Percentiles rank a stretch among this genome's conserved stretches.
Evolutionary conservation across 2,329 filamentous ascomycete genomes (phyloP).

Genomic region (Epichloe baconii): DNA sequence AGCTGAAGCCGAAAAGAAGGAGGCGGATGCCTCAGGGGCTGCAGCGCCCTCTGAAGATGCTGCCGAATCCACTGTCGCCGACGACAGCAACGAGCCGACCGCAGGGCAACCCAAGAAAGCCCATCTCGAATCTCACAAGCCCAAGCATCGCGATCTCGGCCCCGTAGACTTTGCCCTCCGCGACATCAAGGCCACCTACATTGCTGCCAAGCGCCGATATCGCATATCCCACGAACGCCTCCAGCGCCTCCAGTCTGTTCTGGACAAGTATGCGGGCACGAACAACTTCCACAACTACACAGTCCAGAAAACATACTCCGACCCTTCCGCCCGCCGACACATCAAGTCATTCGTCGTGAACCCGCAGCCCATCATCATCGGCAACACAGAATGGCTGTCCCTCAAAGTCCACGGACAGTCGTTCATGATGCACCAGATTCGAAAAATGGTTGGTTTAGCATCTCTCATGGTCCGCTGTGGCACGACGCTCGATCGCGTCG

Average conservation of each 20-base stretch:
- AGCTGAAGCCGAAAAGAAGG: conserved; percentile 7
- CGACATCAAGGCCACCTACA: conserved; percentile 68
- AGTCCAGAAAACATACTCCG: conserved; percentile 67
- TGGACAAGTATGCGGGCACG: conserved; percentile 69
- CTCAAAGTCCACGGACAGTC: conserved; percentile 94
- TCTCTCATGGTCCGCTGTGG: conserved; percentile 76
- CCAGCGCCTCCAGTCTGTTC: conserved; percentile 58
- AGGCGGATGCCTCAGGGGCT: conserved; percentile 11
- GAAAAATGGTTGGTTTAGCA: conserved; percentile 96
- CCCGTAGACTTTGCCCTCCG: conserved; percentile 54
- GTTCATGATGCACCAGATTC: conserved; percentile 99
- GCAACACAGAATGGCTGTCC: conserved; percentile 88
- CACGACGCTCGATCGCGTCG: conserved; percentile 56
- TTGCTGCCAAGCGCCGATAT: conserved; percentile 72
- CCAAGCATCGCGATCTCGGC: conserved; percentile 28
- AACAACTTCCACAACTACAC: conserved; percentile 97
- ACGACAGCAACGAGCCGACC: conserved; percentile 2
- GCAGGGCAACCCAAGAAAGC: conserved; percentile 11
- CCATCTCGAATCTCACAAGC: conserved; percentile 20
- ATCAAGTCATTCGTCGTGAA: conserved; percentile 88
- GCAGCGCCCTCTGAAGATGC: conserved; percentile 10
- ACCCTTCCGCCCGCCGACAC: conserved; percentile 74
- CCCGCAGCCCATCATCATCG: conserved; percentile 64
- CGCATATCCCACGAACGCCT: conserved; percentile 63
- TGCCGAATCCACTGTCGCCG: background rate